Conservation (phyloP, 2,329 filamentous ascomycete species). For the Colletotrichum somersetense region DNA sequence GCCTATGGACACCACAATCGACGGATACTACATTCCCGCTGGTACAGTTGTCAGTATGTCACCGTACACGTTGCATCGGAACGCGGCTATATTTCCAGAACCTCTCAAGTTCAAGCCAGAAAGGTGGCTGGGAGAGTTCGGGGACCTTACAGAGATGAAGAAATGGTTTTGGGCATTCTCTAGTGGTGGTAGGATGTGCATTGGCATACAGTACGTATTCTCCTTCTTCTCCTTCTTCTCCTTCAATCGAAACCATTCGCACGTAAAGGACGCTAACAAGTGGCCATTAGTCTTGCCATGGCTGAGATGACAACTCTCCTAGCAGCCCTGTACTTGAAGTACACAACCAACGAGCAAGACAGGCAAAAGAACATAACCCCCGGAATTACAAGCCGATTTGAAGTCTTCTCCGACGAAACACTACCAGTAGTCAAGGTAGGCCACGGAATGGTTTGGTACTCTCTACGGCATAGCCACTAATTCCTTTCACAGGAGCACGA, state of each 20-base stretch:
- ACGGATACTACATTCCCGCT: slow-evolving; percentile 46
- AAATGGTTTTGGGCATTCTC: slow-evolving; percentile 42
- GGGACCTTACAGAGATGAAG: slow-evolving; percentile 35
- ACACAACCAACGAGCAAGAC: slow-evolving; percentile 24
- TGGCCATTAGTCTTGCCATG: slow-evolving; percentile 35
- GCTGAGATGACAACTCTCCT: slow-evolving; percentile 40
- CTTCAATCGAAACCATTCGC: neutral
- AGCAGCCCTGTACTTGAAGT: slow-evolving; percentile 34
- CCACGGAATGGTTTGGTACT: neutral
- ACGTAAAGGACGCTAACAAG: neutral
- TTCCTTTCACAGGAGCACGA: neutral
- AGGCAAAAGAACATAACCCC: slow-evolving; percentile 31
- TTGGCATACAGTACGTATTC: slow-evolving; percentile 40
- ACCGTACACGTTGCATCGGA: slow-evolving; percentile 47
- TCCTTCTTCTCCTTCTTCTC: slow-evolving; percentile 9
- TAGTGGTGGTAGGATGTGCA: slow-evolving; percentile 41
- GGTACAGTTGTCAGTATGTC: slow-evolving; percentile 47
- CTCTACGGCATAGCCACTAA: neutral
- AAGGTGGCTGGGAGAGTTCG: slow-evolving; percentile 44
- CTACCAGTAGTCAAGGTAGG: neutral
- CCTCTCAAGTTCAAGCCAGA: slow-evolving; percentile 46
- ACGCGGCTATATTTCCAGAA: slow-evolving; percentile 45
- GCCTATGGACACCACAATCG: slow-evolving; percentile 38
- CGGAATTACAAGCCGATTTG: slow-evolving; percentile 37
- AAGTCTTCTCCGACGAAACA: slow-evolving; percentile 36